Percentiles rank a stretch among this genome's conserved stretches.
Evolutionary conservation across 371 early-diverging fungal genomes (phyloP).

Genomic region (Blakeslea trispora): DNA sequence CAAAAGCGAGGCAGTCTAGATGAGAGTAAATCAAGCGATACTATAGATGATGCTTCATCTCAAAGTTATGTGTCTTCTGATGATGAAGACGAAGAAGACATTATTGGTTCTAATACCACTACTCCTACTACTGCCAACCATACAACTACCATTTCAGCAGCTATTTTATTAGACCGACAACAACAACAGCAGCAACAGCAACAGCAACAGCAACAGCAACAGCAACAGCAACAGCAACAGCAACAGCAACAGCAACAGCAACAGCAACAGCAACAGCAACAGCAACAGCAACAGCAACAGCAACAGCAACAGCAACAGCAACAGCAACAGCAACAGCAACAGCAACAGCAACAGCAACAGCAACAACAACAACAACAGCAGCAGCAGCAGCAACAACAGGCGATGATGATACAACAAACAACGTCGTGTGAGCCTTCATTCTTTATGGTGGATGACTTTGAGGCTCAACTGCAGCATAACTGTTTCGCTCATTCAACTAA

Average conservation of each 20-base stretch:
- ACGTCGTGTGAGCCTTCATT: slow-evolving; percentile 11
- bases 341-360: neutral
- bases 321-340: slow-evolving; percentile 6
- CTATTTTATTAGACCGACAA: too few species aligned
- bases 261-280: slow-evolving; percentile 12
- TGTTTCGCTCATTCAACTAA: neutral
- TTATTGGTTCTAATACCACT: too few species aligned
- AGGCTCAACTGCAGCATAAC: slow-evolving; percentile 16
- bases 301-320: slow-evolving; percentile 2
- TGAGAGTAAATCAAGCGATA: neutral
- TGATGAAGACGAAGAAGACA: slow-evolving; percentile 26
- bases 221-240: slow-evolving; percentile 4
- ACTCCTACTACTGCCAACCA: too few species aligned
- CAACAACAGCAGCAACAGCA: too few species aligned
- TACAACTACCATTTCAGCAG: too few species aligned
- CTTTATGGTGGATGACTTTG: slow-evolving; percentile 31
- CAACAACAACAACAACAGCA: slow-evolving; percentile 14
- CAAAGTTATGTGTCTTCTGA: slow-evolving; percentile 29
- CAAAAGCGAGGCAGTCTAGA: slow-evolving; percentile 5
- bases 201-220: neutral
- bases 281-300: slow-evolving; percentile 3
- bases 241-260: slow-evolving; percentile 3
- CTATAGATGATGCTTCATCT: slow-evolving; percentile 22
- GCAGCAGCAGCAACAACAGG: neutral
- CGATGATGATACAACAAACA: slow-evolving; percentile 5